Percentiles rank a stretch among this genome's conserved stretches.
Conservation (phyloP, 805 yeast species). For the Starmerella tilneyi region DNA sequence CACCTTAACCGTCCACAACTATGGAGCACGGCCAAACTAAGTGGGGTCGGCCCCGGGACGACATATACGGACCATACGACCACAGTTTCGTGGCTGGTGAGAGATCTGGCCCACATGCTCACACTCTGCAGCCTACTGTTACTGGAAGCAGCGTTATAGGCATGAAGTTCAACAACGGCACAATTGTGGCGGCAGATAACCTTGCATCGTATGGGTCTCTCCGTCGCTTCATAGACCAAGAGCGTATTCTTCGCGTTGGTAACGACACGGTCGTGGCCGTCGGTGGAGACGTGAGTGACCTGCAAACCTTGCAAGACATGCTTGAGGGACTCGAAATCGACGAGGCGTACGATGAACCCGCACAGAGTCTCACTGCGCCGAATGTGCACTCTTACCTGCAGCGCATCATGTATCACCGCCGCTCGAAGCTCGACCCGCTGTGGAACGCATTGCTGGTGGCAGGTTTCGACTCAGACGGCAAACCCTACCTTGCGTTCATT, state of each 20-base stretch:
- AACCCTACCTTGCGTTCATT: slow-evolving; percentile 73
- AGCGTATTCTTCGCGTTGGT: slow-evolving; percentile 79
- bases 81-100: slow-evolving; percentile 50
- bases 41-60: slow-evolving; percentile 93
- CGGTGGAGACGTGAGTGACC: slow-evolving; percentile 89
- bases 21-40: slow-evolving; percentile 93
- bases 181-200: slow-evolving; percentile 90
- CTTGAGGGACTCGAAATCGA: slow-evolving; percentile 72
- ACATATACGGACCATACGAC: slow-evolving; percentile 69
- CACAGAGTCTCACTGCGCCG: slow-evolving; percentile 63
- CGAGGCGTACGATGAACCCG: slow-evolving; percentile 55
- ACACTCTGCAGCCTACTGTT: slow-evolving; percentile 88
- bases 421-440: slow-evolving; percentile 88
- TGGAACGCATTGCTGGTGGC: slow-evolving; percentile 93
- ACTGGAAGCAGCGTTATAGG: slow-evolving; percentile 96
- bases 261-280: slow-evolving; percentile 79
- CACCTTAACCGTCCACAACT: too few species aligned
- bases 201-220: slow-evolving; percentile 86
- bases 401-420: slow-evolving; percentile 71
- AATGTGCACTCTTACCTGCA: slow-evolving; percentile 82
- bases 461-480: slow-evolving; percentile 62
- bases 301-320: slow-evolving; percentile 68
- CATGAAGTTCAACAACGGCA: slow-evolving; percentile 80
- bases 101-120: slow-evolving; percentile 49
- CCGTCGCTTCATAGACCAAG: slow-evolving; percentile 72